A percentile compares a stretch with the other conserved stretches of the same genome.
These are phyloP conservation scores for Fusarium nanum DNA, from an alignment of 2,329 filamentous ascomycete genomes.

Conservation along the genomic window DNA sequence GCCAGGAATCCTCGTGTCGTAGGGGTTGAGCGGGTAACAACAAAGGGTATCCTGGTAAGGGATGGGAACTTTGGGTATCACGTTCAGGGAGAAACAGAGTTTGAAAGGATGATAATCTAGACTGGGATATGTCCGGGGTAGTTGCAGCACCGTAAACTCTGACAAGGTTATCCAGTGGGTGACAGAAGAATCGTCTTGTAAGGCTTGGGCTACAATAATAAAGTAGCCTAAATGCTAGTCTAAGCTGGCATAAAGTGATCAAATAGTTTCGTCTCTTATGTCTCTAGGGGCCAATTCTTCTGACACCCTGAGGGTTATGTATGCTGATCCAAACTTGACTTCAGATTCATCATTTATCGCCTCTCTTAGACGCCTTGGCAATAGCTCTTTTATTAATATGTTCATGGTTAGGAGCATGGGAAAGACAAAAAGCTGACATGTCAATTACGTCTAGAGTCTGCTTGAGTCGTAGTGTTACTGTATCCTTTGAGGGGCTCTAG, in stretches of 20 bases:
- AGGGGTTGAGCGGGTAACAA: neutral
- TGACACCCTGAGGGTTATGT: neutral
- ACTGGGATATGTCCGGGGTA: slow-evolving; percentile 9
- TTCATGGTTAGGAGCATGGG: neutral
- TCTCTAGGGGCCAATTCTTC: no score
- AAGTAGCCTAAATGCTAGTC: no score
- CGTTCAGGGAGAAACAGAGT: slow-evolving; percentile 5
- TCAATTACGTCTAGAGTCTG: neutral
- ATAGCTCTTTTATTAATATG: neutral
- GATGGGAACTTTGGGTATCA: neutral
- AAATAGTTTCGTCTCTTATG: no score
- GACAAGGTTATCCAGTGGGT: neutral
- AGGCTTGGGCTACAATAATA: no score
- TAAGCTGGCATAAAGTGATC: no score
- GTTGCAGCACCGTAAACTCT: neutral
- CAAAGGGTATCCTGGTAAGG: slow-evolving; percentile 9
- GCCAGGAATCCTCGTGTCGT: neutral
- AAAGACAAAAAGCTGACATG: neutral
- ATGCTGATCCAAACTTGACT: neutral
- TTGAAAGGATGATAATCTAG: neutral
- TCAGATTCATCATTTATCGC: neutral
- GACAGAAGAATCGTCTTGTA: no score
- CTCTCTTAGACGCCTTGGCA: slow-evolving; percentile 5
- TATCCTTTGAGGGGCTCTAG: neutral
- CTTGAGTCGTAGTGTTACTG: no score